These are phyloP conservation scores for Apiospora kogelbergensis DNA, from an alignment of 2,329 filamentous ascomycete species.

Conservation along the genomic window DNA sequence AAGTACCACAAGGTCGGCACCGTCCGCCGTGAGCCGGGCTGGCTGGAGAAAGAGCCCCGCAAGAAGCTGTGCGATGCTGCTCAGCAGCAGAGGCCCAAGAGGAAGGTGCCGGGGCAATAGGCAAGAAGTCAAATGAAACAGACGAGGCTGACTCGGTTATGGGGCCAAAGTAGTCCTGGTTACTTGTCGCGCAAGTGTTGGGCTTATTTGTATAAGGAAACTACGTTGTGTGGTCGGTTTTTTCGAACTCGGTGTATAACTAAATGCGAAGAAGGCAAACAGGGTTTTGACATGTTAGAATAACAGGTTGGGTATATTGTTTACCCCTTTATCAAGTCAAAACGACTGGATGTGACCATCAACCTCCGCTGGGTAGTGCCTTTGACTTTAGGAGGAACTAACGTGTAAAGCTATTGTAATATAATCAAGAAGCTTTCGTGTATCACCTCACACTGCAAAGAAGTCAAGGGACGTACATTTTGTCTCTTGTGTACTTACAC, in stretches of 20 bases:
- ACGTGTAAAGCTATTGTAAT: too few species aligned
- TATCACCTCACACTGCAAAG: too few species aligned
- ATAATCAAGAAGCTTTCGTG: too few species aligned
- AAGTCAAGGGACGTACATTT: too few species aligned
- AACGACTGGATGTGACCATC: background rate
- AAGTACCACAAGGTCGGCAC: constrained; percentile 82
- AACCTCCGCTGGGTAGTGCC: too few species aligned
- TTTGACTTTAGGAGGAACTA: background rate
- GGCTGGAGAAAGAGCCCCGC: constrained; percentile 61
- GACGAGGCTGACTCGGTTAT: constrained; percentile 8
- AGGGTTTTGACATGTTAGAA: background rate
- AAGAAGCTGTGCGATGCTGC: constrained; percentile 71
- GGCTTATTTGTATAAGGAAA: background rate
- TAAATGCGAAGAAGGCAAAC: background rate
- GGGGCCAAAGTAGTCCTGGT: background rate
- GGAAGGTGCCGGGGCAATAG: constrained; percentile 56
- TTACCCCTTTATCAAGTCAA: background rate
- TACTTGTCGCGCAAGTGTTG: background rate
- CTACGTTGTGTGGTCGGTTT: background rate
- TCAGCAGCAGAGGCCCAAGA: constrained; percentile 53
- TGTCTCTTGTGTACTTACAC: too few species aligned
- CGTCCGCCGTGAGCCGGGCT: constrained; percentile 61
- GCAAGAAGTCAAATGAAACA: constrained; percentile 3
- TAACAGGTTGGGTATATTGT: background rate
- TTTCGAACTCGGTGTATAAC: background rate